phyloP scores from a whole-genome alignment of 2,329 filamentous ascomycete species.

The Atkinsonella hypoxylon region DNA sequence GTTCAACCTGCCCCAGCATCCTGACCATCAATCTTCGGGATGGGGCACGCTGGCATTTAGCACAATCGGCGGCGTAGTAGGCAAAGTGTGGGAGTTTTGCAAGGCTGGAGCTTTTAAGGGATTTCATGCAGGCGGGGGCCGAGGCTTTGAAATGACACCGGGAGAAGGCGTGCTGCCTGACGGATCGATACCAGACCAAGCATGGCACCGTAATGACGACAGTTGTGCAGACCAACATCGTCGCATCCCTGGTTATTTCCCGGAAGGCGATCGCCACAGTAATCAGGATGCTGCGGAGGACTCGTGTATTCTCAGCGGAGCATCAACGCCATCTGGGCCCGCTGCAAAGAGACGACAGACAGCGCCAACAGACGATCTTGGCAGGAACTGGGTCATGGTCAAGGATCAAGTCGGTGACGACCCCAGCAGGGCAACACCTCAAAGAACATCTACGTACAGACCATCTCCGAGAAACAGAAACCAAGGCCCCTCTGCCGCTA shows the following conservation, averaged over 20 bases:
- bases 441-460: constrained; percentile 14
- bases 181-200: constrained; percentile 5
- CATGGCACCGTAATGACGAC: constrained; percentile 6
- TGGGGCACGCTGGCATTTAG: constrained; percentile 50
- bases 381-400: constrained; percentile 62
- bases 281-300: constrained; percentile 13
- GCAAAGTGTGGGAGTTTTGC: constrained; percentile 80
- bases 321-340: constrained; percentile 32
- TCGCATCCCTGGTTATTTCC: constrained; percentile 19
- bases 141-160: constrained; percentile 46
- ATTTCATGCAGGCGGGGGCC: constrained; percentile 77
- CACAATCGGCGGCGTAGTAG: constrained; percentile 54
- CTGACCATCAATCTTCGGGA: constrained; percentile 20
- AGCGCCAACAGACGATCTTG: constrained; percentile 42
- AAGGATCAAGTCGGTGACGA: constrained; percentile 22
- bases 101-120: constrained; percentile 62
- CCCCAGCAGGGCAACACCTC: constrained; percentile 9
- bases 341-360: constrained; percentile 43
- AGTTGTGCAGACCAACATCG: constrained; percentile 13
- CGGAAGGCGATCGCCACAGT: constrained; percentile 17
- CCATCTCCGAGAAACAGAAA: constrained; percentile 21
- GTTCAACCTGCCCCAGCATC: constrained; percentile 19
- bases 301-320: constrained; percentile 17
- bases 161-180: constrained; percentile 16
- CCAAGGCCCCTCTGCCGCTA: constrained; percentile 19